These are phyloP conservation scores for Talaromyces wortmannii DNA, from an alignment of 495 filamentous ascomycete species.

Conservation along the genomic window DNA sequence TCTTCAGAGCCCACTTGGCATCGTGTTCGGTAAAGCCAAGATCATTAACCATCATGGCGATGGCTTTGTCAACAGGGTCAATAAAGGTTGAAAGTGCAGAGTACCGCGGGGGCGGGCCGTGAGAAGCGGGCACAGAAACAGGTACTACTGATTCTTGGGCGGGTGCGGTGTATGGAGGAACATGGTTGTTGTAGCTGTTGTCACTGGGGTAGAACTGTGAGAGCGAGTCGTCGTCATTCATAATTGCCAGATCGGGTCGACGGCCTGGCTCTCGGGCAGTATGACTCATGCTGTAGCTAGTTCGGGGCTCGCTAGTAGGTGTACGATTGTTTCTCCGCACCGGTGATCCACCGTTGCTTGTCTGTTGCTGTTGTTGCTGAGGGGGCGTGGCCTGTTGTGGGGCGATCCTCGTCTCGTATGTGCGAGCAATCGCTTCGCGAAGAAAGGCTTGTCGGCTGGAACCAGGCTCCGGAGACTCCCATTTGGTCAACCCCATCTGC, in stretches of 20 bases:
- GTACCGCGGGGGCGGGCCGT: conserved; percentile 9
- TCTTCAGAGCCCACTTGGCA: conserved; percentile 45
- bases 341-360: background rate
- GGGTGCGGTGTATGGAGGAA: background rate
- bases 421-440: conserved; percentile 52
- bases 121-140: background rate
- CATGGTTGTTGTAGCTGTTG: background rate
- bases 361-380: background rate
- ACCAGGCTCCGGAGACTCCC: conserved; percentile 40
- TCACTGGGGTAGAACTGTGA: background rate
- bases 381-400: background rate
- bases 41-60: conserved; percentile 36
- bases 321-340: background rate
- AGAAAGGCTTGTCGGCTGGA: conserved; percentile 52
- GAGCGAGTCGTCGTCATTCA: conserved; percentile 7
- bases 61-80: conserved; percentile 45
- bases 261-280: background rate
- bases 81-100: conserved; percentile 25
- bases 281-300: background rate
- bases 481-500: conserved; percentile 47
- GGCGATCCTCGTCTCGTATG: conserved; percentile 48
- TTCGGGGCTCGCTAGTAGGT: background rate
- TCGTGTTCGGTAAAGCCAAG: conserved; percentile 42
- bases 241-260: conserved; percentile 4
- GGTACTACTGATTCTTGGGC: too few relatives aligned